Conservation (phyloP, 768 basidiomycete species). For the Krasilnikovozyma curviuscula region DNA sequence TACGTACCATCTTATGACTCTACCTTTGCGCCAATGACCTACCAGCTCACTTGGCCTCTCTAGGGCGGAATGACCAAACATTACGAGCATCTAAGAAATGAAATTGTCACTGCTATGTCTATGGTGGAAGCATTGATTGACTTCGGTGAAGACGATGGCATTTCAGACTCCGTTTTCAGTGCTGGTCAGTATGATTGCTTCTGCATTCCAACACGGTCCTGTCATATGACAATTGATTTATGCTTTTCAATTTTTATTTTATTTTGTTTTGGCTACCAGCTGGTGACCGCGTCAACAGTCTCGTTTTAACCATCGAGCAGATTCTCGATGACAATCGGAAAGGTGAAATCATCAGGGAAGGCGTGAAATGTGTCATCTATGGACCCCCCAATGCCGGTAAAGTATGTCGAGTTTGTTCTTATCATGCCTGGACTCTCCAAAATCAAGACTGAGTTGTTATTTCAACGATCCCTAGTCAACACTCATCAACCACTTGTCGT, state of each 20-base stretch:
- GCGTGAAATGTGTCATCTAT: conserved; percentile 67
- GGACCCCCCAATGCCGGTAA: conserved; percentile 92
- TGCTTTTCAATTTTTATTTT: background rate
- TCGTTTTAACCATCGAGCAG: conserved; percentile 36
- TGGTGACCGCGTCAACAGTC: conserved; percentile 31
- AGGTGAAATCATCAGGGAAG: conserved; percentile 66
- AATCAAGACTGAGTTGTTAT: background rate
- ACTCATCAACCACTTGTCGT: conserved; percentile 26
- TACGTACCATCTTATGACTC: conserved; percentile 27
- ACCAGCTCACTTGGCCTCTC: background rate
- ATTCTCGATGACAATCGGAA: conserved; percentile 52
- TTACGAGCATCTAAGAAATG: conserved; percentile 44
- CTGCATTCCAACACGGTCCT: too few relatives aligned
- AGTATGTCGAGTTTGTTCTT: conserved; percentile 47
- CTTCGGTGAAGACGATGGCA: conserved; percentile 78
- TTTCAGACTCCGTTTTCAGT: conserved; percentile 62
- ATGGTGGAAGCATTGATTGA: conserved; percentile 76
- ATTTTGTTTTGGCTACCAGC: conserved; percentile 30
- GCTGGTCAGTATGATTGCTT: conserved; percentile 35
- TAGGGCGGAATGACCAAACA: conserved; percentile 45
- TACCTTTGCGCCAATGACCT: background rate
- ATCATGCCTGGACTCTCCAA: too few relatives aligned
- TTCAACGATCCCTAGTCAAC: too few relatives aligned
- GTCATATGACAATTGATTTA: too few relatives aligned
- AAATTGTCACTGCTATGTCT: conserved; percentile 54